Evolutionary conservation across 768 basidiomycete genomes (phyloP).

Genomic region (Russula foetens): DNA sequence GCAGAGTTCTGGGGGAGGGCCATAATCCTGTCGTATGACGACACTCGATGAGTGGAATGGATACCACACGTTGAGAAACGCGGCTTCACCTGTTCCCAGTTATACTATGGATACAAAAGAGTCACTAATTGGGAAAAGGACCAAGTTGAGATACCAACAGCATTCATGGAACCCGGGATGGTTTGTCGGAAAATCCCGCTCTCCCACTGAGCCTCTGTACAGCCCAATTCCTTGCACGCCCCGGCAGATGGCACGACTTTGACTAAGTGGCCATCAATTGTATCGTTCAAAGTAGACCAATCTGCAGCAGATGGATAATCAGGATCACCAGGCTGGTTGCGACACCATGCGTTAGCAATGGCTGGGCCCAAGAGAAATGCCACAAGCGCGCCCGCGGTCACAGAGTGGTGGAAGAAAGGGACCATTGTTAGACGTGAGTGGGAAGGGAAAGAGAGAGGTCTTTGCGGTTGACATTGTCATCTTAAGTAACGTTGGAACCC

Average conservation of each 20-base stretch:
- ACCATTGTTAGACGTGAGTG: background rate
- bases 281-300: slow-evolving; percentile 14
- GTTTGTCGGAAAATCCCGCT: slow-evolving; percentile 13
- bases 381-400: background rate
- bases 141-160: slow-evolving; percentile 1
- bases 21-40: background rate
- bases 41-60: background rate
- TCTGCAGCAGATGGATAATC: slow-evolving; percentile 4
- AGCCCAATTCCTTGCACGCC: slow-evolving; percentile 2
- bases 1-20: slow-evolving; percentile 9
- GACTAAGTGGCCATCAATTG: slow-evolving; percentile 7
- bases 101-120: background rate
- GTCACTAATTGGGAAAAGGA: background rate
- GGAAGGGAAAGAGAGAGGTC: background rate
- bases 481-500: background rate
- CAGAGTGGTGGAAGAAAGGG: background rate
- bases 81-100: slow-evolving; percentile 17
- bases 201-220: slow-evolving; percentile 14
- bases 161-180: slow-evolving; percentile 17
- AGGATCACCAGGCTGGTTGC: slow-evolving; percentile 18
- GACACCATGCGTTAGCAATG: slow-evolving; percentile 2
- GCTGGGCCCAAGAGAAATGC: background rate
- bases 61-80: no score
- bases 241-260: slow-evolving; percentile 11
- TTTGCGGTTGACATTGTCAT: background rate